Base-by-base conservation (phyloP, 2,329 filamentous ascomycete genomes). In the Blastomyces gilchristii region DNA sequence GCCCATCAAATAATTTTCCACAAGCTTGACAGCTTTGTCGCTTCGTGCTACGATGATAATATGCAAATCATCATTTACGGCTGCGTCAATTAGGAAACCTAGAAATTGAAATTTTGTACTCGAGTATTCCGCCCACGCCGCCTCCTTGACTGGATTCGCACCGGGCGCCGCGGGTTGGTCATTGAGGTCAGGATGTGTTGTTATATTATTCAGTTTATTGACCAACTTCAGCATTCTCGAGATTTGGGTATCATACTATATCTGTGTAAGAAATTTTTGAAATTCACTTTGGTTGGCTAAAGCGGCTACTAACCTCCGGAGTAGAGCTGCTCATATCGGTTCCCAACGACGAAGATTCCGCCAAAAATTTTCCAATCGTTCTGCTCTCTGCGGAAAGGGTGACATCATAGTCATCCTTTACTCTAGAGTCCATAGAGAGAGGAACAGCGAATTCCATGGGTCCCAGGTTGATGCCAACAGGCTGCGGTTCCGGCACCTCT, bases 21-120 rank as follows among this genome's bases (percentile, higher is more conserved):
- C 62, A 14, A 79, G 65, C 22, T 74, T 68, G 43, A 74, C 72
- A 39, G 73, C 72, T 49, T 72, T 70, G 2, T 74, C 75, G 47
- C 69, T 67, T 65, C 73, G 70, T 6, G 73, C 71, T 65, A 75
- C 73, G 43, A 80, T 68, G 18, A 79, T 71, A 16, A 79, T 63
- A 62, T 79, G 76, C 14, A 76, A 66, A 58, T 77, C 73, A 60
- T 70, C 67, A 4, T 63, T 67, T 1, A 72, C 69, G 34, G 74
- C 71, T 18, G 73, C 65, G 52, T 78, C 72, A 37, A 78, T 71
- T 16, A 79, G 69, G 62, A 76, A 73, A n/a, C 75, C 74, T 4
- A 80, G 70, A 25, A 80, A 73, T 25, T 74, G 68, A 53, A 80
- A 80, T 65, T 80, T 80, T 11, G 77, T 72, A 58, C 78, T 79